These are phyloP conservation scores for Trichophyton mentagrophytes DNA, from an alignment of 2,329 filamentous ascomycete species.

Conservation along the genomic window DNA sequence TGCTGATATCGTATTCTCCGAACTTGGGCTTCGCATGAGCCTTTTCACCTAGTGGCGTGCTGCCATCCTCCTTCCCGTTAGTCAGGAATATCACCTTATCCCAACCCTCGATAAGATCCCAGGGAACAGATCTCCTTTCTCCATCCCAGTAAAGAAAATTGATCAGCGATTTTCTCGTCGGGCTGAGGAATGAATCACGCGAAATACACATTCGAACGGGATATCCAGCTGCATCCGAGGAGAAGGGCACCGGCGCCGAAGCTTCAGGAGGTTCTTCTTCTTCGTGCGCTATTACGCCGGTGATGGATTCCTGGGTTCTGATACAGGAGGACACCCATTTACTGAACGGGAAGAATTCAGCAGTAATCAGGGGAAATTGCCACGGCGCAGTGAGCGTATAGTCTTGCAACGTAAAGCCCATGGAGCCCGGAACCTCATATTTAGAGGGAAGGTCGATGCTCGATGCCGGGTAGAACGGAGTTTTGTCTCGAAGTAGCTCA, in stretches of 20 bases:
- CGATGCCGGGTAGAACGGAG: slow-evolving; percentile 8
- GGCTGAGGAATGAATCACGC: background rate
- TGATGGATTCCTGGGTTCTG: slow-evolving; percentile 10
- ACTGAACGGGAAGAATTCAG: slow-evolving; percentile 13
- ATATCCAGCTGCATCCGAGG: slow-evolving; percentile 3
- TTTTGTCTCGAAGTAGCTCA: slow-evolving; percentile 10
- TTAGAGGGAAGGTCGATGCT: slow-evolving; percentile 11
- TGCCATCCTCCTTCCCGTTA: background rate
- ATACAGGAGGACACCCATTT: slow-evolving; percentile 11
- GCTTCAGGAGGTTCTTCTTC: background rate
- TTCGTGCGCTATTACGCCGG: background rate
- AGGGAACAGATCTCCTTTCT: slow-evolving; percentile 10
- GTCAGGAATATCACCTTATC: slow-evolving; percentile 9
- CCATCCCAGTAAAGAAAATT: slow-evolving; percentile 13
- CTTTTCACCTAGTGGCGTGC: background rate
- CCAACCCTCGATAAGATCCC: slow-evolving; percentile 11
- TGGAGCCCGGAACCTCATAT: slow-evolving; percentile 2
- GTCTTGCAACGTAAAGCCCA: slow-evolving; percentile 10
- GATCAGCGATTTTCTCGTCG: slow-evolving; percentile 7
- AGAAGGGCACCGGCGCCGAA: background rate
- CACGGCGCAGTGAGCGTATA: slow-evolving; percentile 15
- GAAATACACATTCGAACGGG: slow-evolving; percentile 14
- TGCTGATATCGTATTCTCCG: slow-evolving; percentile 17
- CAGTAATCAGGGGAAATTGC: slow-evolving; percentile 10
- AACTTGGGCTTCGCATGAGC: background rate